Percentiles rank a stretch among this genome's conserved stretches.
These are phyloP conservation scores for Solidago caesia DNA, from an alignment of 129 eudicot species.

Conservation along the genomic window DNA sequence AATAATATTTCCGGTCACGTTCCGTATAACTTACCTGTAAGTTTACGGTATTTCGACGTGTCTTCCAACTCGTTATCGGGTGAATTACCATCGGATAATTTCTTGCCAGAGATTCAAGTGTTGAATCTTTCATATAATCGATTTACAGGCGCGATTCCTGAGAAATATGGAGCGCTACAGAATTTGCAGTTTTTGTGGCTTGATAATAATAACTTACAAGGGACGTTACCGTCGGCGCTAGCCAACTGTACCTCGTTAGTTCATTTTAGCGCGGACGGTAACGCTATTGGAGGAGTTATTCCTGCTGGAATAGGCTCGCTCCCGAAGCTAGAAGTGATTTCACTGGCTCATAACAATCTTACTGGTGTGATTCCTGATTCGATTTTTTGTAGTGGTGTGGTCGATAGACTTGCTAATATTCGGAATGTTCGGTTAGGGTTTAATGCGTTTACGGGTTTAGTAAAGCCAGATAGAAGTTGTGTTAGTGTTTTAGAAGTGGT, in stretches of 20 bases:
- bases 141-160: conserved; percentile 66
- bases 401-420: conserved; percentile 31
- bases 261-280: conserved; percentile 70
- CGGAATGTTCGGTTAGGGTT: conserved; percentile 58
- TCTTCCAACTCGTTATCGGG: conserved; percentile 57
- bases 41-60: conserved; percentile 52
- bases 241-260: conserved; percentile 63
- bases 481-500: conserved; percentile 50
- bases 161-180: conserved; percentile 52
- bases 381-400: conserved; percentile 46
- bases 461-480: conserved; percentile 35
- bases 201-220: conserved; percentile 51
- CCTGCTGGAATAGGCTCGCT: conserved; percentile 61
- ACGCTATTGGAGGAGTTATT: conserved; percentile 54
- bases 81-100: conserved; percentile 43
- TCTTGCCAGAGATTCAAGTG: conserved; percentile 36
- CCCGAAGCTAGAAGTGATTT: conserved; percentile 52
- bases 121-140: conserved; percentile 56
- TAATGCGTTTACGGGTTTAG: conserved; percentile 52
- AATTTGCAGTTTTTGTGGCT: conserved; percentile 52
- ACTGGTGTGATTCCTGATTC: conserved; percentile 57
- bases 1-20: conserved; percentile 59
- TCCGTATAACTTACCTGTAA: conserved; percentile 42
- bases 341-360: conserved; percentile 48
- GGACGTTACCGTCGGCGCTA: conserved; percentile 72